Evolutionary conservation across 2,329 filamentous ascomycete genomes (phyloP).

Genomic region (Purpureocillium lavendulum): DNA sequence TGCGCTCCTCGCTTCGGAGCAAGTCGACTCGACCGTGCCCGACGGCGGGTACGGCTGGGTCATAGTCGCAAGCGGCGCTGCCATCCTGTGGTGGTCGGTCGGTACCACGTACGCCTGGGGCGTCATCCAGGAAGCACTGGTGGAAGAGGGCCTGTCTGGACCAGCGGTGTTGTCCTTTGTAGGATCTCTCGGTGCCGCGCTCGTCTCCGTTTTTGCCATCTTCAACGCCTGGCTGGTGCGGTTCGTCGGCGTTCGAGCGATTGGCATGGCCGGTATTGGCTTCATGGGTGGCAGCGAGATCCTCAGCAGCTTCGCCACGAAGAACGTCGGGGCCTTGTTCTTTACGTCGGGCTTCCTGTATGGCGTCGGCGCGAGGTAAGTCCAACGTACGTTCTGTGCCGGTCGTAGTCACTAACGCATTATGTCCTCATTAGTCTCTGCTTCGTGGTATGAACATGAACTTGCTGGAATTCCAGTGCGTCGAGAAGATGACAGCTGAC

Average conservation of each 20-base stretch:
- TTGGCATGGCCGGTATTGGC: constrained; percentile 38
- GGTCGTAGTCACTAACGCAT: neutral
- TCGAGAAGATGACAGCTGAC: neutral
- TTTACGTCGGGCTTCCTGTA: constrained; percentile 22
- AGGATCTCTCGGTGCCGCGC: constrained; percentile 41
- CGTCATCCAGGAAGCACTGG: constrained; percentile 48
- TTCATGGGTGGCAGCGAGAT: constrained; percentile 42
- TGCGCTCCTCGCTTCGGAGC: no score
- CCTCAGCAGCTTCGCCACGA: constrained; percentile 27
- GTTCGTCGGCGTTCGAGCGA: constrained; percentile 36
- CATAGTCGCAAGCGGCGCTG: constrained; percentile 39
- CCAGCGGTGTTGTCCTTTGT: constrained; percentile 50
- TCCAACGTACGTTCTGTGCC: no score
- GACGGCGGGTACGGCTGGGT: constrained; percentile 51
- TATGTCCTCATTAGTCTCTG: no score
- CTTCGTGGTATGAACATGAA: no score
- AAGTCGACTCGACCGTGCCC: constrained; percentile 35
- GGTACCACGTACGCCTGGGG: constrained; percentile 53
- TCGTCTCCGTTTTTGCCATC: constrained; percentile 43
- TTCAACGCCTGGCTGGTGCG: constrained; percentile 42
- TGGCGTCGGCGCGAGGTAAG: constrained; percentile 21
- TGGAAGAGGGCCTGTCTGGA: constrained; percentile 35
- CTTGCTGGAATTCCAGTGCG: no score
- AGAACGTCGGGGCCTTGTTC: constrained; percentile 25
- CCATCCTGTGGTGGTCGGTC: constrained; percentile 47